Evolutionary conservation across 805 yeast species (phyloP).

Genomic region (Spathaspora arborariae): DNA sequence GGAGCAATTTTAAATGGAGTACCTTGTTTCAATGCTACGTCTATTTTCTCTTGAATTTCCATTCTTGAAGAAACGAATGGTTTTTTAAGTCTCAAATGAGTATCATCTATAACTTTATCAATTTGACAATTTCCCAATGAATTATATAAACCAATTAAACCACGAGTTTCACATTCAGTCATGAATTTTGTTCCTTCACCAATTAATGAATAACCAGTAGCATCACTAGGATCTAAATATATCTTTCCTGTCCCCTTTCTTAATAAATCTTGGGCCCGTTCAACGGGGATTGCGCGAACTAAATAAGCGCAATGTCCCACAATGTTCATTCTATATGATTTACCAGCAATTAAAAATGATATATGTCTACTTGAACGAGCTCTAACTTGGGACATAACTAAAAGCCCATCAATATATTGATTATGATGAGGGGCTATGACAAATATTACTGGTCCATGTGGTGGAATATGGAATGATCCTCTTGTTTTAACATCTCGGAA

Average conservation of each 20-base stretch:
- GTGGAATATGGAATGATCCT: slow-evolving; percentile 38
- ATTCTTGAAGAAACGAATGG: slow-evolving; percentile 17
- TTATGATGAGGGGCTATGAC: slow-evolving; percentile 44
- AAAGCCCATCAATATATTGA: slow-evolving; percentile 38
- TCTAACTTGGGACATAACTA: slow-evolving; percentile 34
- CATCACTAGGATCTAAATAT: slow-evolving; percentile 14
- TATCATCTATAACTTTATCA: slow-evolving; percentile 26
- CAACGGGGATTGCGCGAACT: slow-evolving; percentile 38
- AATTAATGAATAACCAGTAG: slow-evolving; percentile 12
- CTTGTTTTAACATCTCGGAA: slow-evolving; percentile 37
- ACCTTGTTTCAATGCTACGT: slow-evolving; percentile 20
- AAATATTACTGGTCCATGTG: slow-evolving; percentile 33
- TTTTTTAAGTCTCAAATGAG: slow-evolving; percentile 19
- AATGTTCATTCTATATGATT: slow-evolving; percentile 27
- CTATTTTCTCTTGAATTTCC: slow-evolving; percentile 11
- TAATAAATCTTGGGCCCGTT: slow-evolving; percentile 38
- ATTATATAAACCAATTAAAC: slow-evolving; percentile 34
- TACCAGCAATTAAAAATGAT: slow-evolving; percentile 35
- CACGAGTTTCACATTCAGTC: slow-evolving; percentile 29
- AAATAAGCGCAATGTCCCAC: slow-evolving; percentile 31
- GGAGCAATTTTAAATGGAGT: slow-evolving; percentile 34
- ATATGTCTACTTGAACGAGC: slow-evolving; percentile 27
- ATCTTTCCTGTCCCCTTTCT: slow-evolving; percentile 28
- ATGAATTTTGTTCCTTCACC: slow-evolving; percentile 35
- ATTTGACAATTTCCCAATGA: slow-evolving; percentile 34